A percentile compares a stretch with the other conserved stretches of the same genome.
Evolutionary conservation across 176 grass and related monocot genomes (phyloP).

Genomic region (Bonia amplexicaulis): DNA sequence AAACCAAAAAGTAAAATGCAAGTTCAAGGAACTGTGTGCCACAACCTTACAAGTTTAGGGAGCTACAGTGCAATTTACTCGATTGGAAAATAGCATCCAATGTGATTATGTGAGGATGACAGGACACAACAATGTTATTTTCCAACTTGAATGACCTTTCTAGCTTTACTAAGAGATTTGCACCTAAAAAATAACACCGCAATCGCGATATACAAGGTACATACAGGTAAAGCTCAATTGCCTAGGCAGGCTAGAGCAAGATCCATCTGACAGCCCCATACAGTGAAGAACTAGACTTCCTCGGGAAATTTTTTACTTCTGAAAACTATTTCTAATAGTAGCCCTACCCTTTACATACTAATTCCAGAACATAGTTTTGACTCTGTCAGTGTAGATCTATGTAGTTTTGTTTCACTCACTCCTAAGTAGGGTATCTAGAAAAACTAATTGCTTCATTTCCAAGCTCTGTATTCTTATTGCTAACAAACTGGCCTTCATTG

Average conservation of each 20-base stretch:
- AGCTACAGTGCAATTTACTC: no score
- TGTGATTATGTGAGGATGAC: neutral
- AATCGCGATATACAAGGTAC: neutral
- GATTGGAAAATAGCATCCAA: neutral
- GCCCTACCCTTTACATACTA: neutral
- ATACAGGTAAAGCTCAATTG: neutral
- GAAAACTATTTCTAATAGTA: neutral
- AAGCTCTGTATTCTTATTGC: neutral
- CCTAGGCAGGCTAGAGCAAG: neutral
- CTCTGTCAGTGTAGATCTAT: neutral
- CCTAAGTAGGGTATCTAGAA: neutral
- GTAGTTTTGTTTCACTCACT: neutral
- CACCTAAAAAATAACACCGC: neutral
- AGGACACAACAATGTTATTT: neutral
- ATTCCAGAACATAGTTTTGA: slow-evolving; percentile 9
- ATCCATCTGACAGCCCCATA: neutral
- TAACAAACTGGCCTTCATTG: neutral
- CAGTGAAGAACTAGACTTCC: neutral
- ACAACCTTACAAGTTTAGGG: no score
- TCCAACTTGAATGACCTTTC: neutral
- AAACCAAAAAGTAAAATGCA: no score
- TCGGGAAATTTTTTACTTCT: neutral
- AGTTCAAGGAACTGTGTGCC: no score
- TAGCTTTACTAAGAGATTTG: neutral
- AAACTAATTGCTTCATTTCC: neutral